These are phyloP conservation scores for Dentipellis sp. DNA, from an alignment of 768 basidiomycete genomes.

Conservation along the genomic window DNA sequence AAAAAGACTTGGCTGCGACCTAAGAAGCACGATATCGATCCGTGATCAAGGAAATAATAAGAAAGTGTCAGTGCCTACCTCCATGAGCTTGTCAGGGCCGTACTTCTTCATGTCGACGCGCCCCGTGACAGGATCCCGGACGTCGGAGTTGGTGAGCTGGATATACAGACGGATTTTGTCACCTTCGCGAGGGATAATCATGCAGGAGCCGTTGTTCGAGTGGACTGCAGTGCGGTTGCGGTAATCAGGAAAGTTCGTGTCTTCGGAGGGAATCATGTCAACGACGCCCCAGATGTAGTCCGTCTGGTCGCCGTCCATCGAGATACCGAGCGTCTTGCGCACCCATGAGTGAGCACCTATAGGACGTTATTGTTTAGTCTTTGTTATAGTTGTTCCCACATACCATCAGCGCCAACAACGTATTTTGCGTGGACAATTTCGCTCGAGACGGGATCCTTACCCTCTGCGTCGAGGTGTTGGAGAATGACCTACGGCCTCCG, in stretches of 20 bases:
- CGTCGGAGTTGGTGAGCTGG: conserved; percentile 34
- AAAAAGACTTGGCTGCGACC: conserved; percentile 31
- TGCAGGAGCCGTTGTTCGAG: conserved; percentile 38
- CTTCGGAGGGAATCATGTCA: conserved; percentile 34
- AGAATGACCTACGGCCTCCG: conserved; percentile 30
- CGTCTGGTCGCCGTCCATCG: conserved; percentile 70
- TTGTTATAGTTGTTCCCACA: not conserved
- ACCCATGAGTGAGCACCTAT: conserved; percentile 69
- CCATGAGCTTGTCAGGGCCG: conserved; percentile 30
- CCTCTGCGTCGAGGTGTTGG: conserved; percentile 27
- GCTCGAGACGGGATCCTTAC: conserved; percentile 25
- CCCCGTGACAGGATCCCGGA: conserved; percentile 28
- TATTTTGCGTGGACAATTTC: conserved; percentile 66
- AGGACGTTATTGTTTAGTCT: not conserved
- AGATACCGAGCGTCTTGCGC: conserved; percentile 51
- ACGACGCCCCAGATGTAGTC: conserved; percentile 81
- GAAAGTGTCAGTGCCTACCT: conserved; percentile 15
- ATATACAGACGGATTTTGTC: conserved; percentile 42
- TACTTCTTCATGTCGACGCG: conserved; percentile 31
- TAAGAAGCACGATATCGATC: conserved; percentile 8
- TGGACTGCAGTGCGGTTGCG: conserved; percentile 40
- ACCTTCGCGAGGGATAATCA: conserved; percentile 42
- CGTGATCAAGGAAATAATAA: not conserved
- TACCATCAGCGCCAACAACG: conserved; percentile 67
- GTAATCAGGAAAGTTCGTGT: conserved; percentile 46